Evolutionary conservation across 2,329 filamentous ascomycete species (phyloP).

Genomic region (Cladosporium sp.): DNA sequence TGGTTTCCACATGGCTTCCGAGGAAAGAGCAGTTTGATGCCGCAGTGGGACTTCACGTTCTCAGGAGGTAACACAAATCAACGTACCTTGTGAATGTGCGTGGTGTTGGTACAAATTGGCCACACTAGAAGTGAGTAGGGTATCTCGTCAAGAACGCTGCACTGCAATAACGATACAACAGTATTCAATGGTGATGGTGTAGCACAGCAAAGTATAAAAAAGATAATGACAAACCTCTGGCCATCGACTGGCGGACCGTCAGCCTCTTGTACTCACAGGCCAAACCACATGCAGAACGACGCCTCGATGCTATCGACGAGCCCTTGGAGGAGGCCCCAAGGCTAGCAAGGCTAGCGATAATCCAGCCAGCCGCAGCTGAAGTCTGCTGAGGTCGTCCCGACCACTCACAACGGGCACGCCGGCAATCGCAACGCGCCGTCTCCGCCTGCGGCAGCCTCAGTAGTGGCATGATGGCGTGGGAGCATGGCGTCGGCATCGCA

Average conservation of each 20-base stretch:
- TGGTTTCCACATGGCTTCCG: not conserved
- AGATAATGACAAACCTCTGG: conserved; percentile 5
- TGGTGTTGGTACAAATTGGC: not conserved
- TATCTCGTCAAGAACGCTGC: not conserved
- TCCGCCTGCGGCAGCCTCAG: not conserved
- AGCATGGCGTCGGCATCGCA: not conserved
- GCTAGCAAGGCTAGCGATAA: conserved; percentile 4
- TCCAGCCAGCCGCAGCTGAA: conserved; percentile 12
- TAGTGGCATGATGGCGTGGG: not conserved
- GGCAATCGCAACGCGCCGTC: conserved; percentile 7
- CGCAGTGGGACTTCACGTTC: not conserved
- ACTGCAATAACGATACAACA: not conserved
- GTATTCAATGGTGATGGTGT: not conserved
- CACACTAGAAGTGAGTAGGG: not conserved
- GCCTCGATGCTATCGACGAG: not conserved
- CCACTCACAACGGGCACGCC: conserved; percentile 2
- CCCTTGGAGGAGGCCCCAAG: not conserved
- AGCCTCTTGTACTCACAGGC: conserved; percentile 3
- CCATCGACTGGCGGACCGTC: not conserved
- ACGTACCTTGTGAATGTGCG: not conserved
- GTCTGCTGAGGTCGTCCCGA: conserved; percentile 6
- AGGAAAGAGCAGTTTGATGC: not conserved
- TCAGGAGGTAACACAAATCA: not conserved
- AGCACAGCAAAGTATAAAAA: not conserved
- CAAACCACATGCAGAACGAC: not conserved